A percentile compares a stretch with the other conserved stretches of the same genome.
phyloP scores from a whole-genome alignment of 108 stramenopile species.

The Parmales sp. region DNA sequence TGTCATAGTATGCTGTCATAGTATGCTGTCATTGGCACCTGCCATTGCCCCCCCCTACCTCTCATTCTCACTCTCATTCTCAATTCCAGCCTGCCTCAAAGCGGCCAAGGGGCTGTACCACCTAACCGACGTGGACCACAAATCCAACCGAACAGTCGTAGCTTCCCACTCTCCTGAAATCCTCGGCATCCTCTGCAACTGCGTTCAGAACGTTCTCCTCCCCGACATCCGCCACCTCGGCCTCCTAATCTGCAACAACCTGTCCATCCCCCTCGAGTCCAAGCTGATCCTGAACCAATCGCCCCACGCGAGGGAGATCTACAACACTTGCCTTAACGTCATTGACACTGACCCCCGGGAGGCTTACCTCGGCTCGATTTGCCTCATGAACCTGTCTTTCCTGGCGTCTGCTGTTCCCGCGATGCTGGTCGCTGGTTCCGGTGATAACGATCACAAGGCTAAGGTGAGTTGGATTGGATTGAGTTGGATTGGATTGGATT shows the following conservation, averaged over 20 bases:
- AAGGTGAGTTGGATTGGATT: conserved; percentile 81
- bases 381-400: conserved; percentile 86
- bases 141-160: conserved; percentile 61
- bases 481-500: too few species aligned
- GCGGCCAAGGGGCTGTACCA: conserved; percentile 84
- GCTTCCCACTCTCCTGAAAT: not conserved
- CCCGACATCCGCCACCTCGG: conserved; percentile 80
- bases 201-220: conserved; percentile 76
- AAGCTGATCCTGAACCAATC: conserved; percentile 17
- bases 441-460: conserved; percentile 69
- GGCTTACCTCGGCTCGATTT: conserved; percentile 86
- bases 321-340: too few species aligned
- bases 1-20: too few species aligned
- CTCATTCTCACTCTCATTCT: not conserved
- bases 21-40: too few species aligned
- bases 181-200: conserved; percentile 79
- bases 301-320: not conserved
- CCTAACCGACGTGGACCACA: conserved; percentile 81
- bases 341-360: conserved; percentile 84
- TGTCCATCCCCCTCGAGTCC: conserved; percentile 80
- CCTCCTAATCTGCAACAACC: conserved; percentile 78
- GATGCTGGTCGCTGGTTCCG: conserved; percentile 51
- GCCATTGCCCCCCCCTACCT: not conserved
- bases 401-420: conserved; percentile 67
- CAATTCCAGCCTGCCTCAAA: not conserved